Conservation (phyloP, 169 alveolate species). For the Plasmodium gaboni region DNA sequence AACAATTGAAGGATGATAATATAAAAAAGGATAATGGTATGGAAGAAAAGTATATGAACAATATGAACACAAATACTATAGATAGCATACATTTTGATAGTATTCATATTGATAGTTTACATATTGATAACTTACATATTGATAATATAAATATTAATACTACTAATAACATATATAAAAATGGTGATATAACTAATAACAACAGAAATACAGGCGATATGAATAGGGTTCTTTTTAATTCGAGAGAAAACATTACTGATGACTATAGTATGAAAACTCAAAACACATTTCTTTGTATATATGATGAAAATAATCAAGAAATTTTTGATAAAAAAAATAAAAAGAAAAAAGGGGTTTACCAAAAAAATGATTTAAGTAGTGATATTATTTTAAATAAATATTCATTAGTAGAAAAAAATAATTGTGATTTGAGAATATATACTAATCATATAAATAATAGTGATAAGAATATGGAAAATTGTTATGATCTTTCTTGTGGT, state of each 20-base stretch:
- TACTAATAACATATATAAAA: neutral
- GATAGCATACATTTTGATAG: too few species aligned
- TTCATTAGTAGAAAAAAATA: neutral
- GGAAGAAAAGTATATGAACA: too few species aligned
- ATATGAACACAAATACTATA: too few species aligned
- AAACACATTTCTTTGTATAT: slow-evolving; percentile 27
- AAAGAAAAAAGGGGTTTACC: neutral
- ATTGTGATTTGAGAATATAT: neutral
- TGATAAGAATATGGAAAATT: neutral
- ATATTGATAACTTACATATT: too few species aligned
- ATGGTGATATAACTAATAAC: neutral
- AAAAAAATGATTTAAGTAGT: neutral
- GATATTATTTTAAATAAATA: neutral
- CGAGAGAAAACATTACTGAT: neutral
- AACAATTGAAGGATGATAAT: too few species aligned
- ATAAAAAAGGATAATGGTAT: too few species aligned
- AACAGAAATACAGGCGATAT: neutral
- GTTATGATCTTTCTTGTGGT: too few species aligned
- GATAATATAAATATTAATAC: too few species aligned
- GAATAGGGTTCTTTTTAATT: neutral
- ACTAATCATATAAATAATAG: neutral
- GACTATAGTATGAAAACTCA: slow-evolving; percentile 5
- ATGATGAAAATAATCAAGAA: neutral
- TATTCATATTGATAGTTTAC: too few species aligned
- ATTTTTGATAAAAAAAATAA: neutral